Percentiles rank a stretch among this genome's conserved stretches.
These are phyloP conservation scores for Combretum micranthum DNA, from an alignment of 345 rosid species.

Conservation along the genomic window DNA sequence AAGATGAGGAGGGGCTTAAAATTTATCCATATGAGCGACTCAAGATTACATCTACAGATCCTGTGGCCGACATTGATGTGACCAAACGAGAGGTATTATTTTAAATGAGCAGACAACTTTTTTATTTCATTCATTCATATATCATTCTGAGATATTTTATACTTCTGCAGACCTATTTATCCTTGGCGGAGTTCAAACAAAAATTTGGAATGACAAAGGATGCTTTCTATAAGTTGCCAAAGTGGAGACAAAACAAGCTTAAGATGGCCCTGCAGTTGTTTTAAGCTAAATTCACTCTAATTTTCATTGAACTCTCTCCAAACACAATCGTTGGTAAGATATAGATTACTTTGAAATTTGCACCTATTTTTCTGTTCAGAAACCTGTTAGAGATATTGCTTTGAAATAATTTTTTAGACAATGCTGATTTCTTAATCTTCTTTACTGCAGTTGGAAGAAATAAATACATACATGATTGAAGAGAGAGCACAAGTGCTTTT, in stretches of 20 bases:
- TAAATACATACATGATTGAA: slow-evolving; percentile 24
- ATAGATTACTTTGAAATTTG: slow-evolving; percentile 24
- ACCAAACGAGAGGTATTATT: slow-evolving; percentile 84
- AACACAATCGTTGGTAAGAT: slow-evolving; percentile 27
- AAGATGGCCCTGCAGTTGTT: slow-evolving; percentile 82
- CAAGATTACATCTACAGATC: slow-evolving; percentile 55
- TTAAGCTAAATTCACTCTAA: slow-evolving; percentile 28
- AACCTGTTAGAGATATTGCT: too few species aligned
- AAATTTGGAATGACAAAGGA: slow-evolving; percentile 80
- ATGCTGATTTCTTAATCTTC: slow-evolving; percentile 11
- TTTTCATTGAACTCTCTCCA: slow-evolving; percentile 22
- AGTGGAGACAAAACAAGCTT: slow-evolving; percentile 99
- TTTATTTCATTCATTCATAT: not conserved
- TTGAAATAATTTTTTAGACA: too few species aligned
- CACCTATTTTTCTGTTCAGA: slow-evolving; percentile 13
- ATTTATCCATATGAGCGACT: slow-evolving; percentile 77
- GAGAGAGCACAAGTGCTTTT: slow-evolving; percentile 87
- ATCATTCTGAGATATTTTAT: not conserved
- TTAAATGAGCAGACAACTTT: slow-evolving; percentile 1
- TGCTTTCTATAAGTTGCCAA: slow-evolving; percentile 79
- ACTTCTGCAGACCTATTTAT: slow-evolving; percentile 63
- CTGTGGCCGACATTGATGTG: slow-evolving; percentile 73
- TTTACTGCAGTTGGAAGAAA: slow-evolving; percentile 28
- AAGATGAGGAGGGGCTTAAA: slow-evolving; percentile 90
- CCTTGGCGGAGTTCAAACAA: slow-evolving; percentile 69